Percentiles rank a stretch among this genome's conserved stretches.
Evolutionary conservation across 78 protist genomes (phyloP).

Genomic region (Protostelium mycophagum): DNA sequence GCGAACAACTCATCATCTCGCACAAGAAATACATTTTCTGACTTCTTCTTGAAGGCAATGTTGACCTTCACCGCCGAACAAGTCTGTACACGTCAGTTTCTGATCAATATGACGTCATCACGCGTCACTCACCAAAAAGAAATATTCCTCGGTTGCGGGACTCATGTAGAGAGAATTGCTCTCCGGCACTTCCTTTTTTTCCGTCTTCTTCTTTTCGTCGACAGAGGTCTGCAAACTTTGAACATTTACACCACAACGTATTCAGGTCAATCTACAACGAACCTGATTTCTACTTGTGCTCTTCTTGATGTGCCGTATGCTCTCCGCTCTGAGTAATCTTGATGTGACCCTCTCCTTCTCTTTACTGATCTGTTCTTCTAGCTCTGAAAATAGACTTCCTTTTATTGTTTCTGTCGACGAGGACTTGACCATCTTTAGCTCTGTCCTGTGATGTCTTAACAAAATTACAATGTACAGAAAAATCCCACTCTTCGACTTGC

Average conservation of each 20-base stretch:
- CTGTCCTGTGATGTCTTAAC: too few species aligned
- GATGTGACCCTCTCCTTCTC: not conserved
- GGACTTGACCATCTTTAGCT: too few species aligned
- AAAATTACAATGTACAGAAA: too few species aligned
- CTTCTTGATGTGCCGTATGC: not conserved
- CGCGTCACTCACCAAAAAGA: not conserved
- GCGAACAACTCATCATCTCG: not conserved
- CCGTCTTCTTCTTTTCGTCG: not conserved
- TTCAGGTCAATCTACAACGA: not conserved
- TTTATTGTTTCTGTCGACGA: too few species aligned
- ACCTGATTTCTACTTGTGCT: not conserved
- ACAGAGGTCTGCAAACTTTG: not conserved
- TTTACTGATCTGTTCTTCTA: not conserved
- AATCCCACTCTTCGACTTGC: not conserved
- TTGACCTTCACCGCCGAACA: not conserved
- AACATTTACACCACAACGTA: not conserved
- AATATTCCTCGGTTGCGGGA: not conserved
- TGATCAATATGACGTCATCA: not conserved
- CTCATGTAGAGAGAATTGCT: not conserved
- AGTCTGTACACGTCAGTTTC: not conserved
- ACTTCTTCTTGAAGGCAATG: not conserved
- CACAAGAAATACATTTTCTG: not conserved
- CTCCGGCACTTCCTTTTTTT: not conserved
- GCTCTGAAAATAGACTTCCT: not conserved
- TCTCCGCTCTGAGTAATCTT: not conserved